Evolutionary conservation across 1,284 basidiomycete genomes (phyloP), one percentile per base, ranked within the genome.

Genomic region (Rhizoctonia solani): DNA sequence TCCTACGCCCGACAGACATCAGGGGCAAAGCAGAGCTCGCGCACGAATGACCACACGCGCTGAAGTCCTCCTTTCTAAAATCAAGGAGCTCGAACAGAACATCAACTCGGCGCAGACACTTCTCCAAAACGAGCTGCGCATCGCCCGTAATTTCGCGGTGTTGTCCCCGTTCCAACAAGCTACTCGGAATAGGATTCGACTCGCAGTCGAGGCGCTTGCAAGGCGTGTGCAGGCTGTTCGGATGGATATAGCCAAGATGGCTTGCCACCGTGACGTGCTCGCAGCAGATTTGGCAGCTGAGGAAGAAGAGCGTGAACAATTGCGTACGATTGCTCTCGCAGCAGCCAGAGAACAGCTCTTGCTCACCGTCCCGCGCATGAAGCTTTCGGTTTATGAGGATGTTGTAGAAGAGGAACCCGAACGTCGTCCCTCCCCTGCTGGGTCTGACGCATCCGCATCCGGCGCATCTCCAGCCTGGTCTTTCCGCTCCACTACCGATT

Each of bases 111-210:
- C 82, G n/a, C 85, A 87, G 72, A 75, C 80, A 0, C 83, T 85
- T 68, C 84, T 97, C n/a, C 85, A 89, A 53, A 78, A 83, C 13
- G 85, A 90, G 71, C 79, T 95, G 74, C 85, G 89, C 27, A 78
- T 89, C 42, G 85, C 90, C 19, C 86, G 89, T 46, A 95, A 95
- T 73, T 81, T 97, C n/a, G 88, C 87, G 1, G 85, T 90, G 55
- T 81, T 97, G 53, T 90, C 92, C 6, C 93, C 95, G 1, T 95
- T 98, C 76, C 91, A 90, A 74, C 85, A 85, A 59, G 80, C 87
- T 4, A 95, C 93, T 1, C 85, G 93, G 50, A 90, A 92, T 69
- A 83, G 88, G 50, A 81, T 98, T 37, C 79, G 85, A 27, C 72
- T 78, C 29, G 81, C 86, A 3, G 79, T 94, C 16, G 85, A 88